phyloP scores from a whole-genome alignment of 2,329 filamentous ascomycete genomes.

The Botryotinia narcissicola region DNA sequence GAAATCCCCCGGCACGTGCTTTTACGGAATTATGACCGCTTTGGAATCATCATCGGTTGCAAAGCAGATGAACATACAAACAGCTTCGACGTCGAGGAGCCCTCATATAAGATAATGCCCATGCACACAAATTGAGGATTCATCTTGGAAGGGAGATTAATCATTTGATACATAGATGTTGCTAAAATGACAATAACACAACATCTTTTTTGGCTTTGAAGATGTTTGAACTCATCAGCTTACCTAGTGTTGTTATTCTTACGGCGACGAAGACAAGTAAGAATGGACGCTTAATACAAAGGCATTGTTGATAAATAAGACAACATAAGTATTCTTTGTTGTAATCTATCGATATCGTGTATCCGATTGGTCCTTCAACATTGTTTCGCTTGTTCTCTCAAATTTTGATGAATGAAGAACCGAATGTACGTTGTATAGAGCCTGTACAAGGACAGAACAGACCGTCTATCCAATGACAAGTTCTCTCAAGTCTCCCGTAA shows the following conservation, averaged over 20 bases:
- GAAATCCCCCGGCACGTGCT: not conserved
- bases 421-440: not conserved
- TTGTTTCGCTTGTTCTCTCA: too few relatives aligned
- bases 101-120: not conserved
- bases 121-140: not conserved
- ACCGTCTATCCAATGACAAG: not conserved
- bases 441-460: not conserved
- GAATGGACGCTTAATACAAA: not conserved
- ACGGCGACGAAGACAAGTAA: not conserved
- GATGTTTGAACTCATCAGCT: not conserved
- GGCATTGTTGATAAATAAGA: not conserved
- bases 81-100: not conserved
- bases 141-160: not conserved
- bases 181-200: not conserved
- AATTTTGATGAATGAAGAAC: not conserved
- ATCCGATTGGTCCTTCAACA: not conserved
- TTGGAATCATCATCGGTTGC: too few relatives aligned
- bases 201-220: not conserved
- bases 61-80: not conserved
- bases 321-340: not conserved
- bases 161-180: not conserved
- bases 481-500: not conserved
- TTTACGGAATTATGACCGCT: conserved; percentile 1
- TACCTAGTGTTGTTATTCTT: not conserved
- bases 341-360: not conserved